Base-by-base conservation (phyloP, 129 eudicot species). In the Logfia minima region DNA sequence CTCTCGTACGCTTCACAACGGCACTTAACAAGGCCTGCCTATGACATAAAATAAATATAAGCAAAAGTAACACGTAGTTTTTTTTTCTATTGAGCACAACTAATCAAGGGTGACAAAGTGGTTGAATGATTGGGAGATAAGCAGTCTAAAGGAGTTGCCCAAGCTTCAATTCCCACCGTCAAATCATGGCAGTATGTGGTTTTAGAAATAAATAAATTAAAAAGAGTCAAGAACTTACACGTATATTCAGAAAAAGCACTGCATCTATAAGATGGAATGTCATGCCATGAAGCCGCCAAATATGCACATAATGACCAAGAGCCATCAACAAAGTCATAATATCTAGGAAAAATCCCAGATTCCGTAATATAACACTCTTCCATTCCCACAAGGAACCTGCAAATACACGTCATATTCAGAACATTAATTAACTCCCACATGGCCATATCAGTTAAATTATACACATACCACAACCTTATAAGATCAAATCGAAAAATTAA, bases 281-380 rank as follows among this genome's bases (percentile, higher is more conserved):
- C 97, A 93, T 90, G 81, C 98, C 98, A 76, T 90, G 98, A 68
- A 93, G 98, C 92, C 91, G 92, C 98, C 98, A 93, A 64, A 90
- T 93, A 69, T 87, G 89, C 75, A 90, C 86, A 77, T 93, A 93
- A 86, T 93, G 98, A 80, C 93, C 96, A 48, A 48, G 87, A 79
- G 98, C 96, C 97, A 90, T 90, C 70, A 90, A 73, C 81, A 90
- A 80, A 18, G 97, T 89, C 98, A 93, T 88, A 90, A 93, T 79
- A 79, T 93, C 98, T 56, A 93, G 87, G 74, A 86, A 82, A 86
- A 93, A 93, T 0, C 98, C 98, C 78, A 90, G 62, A 74, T 93
- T 90, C 64, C 97, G 82, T 60, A 85, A 84, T 66, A 93, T 79
- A 66, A 83, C 75, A 85, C 97, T 90, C 84, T 91, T 91, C 96